Evolutionary conservation across 345 rosid genomes (phyloP).

Genomic region (Excoecaria cochinchinensis): DNA sequence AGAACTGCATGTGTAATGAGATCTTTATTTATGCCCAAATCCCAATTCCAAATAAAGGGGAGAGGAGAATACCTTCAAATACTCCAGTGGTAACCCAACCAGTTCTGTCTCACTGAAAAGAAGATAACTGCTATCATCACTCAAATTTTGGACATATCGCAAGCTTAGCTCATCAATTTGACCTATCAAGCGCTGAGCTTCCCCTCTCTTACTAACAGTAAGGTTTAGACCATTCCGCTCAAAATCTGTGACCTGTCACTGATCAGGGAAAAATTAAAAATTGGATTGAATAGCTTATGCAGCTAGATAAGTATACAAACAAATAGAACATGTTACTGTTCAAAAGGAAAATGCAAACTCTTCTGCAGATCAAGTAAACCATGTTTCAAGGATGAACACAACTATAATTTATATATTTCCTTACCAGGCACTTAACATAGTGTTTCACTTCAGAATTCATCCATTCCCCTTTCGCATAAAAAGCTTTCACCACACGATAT

Average conservation of each 20-base stretch:
- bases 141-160: constrained; percentile 67
- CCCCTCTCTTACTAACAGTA: constrained; percentile 68
- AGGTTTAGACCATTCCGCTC: constrained; percentile 90
- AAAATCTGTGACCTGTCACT: constrained; percentile 95
- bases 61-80: constrained; percentile 54
- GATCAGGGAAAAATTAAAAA: constrained; percentile 48
- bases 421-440: constrained; percentile 73
- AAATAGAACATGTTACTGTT: not conserved
- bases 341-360: not conserved
- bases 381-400: constrained; percentile 1
- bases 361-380: not conserved
- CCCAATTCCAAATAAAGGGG: not conserved
- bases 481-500: constrained; percentile 63
- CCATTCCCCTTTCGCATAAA: constrained; percentile 62
- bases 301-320: constrained; percentile 6
- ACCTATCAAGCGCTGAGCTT: constrained; percentile 65
- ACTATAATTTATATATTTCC: constrained; percentile 36
- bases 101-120: constrained; percentile 69
- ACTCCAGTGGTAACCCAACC: constrained; percentile 69
- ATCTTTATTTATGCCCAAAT: not conserved
- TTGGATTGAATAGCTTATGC: constrained; percentile 23
- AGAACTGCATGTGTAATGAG: not conserved
- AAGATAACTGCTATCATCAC: constrained; percentile 64
- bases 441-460: constrained; percentile 51
- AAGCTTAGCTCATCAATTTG: constrained; percentile 74